A percentile compares a stretch with the other conserved stretches of the same genome.
Evolutionary conservation across 2,329 filamentous ascomycete species (phyloP).

Genomic region (Talaromyces sp.): DNA sequence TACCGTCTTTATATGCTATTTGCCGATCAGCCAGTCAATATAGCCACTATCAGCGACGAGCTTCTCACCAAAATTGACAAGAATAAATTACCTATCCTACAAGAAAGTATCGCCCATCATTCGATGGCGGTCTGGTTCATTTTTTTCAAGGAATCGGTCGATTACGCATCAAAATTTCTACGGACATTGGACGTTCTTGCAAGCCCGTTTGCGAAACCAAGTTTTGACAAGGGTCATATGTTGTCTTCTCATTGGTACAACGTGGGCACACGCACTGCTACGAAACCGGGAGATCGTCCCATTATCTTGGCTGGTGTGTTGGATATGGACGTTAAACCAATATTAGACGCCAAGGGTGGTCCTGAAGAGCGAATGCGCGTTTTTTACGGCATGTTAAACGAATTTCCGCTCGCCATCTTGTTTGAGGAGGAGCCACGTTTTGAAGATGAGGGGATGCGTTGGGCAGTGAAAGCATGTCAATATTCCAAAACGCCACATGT

Average conservation of each 20-base stretch:
- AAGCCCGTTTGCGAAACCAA: too few species aligned
- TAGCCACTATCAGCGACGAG: constrained; percentile 18
- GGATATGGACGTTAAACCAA: constrained; percentile 7
- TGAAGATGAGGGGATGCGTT: constrained; percentile 15
- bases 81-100: too few species aligned
- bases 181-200: neutral
- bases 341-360: neutral
- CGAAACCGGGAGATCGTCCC: constrained; percentile 16
- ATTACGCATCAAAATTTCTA: neutral
- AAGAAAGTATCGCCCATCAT: neutral
- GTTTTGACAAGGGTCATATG: neutral
- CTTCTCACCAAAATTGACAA: neutral
- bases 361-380: neutral
- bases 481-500: neutral
- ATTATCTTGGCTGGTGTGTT: constrained; percentile 16
- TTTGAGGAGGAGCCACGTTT: constrained; percentile 13
- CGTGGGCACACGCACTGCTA: constrained; percentile 15
- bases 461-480: constrained; percentile 16
- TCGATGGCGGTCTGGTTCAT: neutral
- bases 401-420: neutral
- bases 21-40: constrained; percentile 26
- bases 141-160: neutral
- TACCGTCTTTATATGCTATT: constrained; percentile 36
- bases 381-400: neutral
- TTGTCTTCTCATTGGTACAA: constrained; percentile 17